These are phyloP conservation scores for Claviceps spartinae DNA, from an alignment of 2,329 filamentous ascomycete genomes.

Conservation along the genomic window DNA sequence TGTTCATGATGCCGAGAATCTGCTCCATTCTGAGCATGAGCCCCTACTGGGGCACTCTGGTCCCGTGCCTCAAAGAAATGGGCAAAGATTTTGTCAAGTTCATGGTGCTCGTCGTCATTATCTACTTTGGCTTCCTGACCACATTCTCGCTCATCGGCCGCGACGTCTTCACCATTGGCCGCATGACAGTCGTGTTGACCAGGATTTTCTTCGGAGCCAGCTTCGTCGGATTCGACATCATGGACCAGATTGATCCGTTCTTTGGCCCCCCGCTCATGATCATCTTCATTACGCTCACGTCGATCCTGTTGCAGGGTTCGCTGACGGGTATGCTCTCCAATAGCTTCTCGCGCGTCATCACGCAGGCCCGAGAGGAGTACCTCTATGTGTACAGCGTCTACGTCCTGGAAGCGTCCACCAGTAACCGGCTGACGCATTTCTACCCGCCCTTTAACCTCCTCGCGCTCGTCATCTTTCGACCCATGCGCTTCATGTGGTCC, in stretches of 20 bases:
- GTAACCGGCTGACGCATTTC: conserved; percentile 55
- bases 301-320: conserved; percentile 66
- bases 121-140: conserved; percentile 81
- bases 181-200: conserved; percentile 65
- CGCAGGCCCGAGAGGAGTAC: conserved; percentile 59
- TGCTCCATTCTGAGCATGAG: conserved; percentile 78
- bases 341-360: conserved; percentile 53
- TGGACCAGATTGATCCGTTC: conserved; percentile 44
- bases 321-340: conserved; percentile 68
- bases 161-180: conserved; percentile 46
- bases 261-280: conserved; percentile 52
- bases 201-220: conserved; percentile 72
- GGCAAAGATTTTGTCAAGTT: conserved; percentile 85
- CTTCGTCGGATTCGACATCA: conserved; percentile 59
- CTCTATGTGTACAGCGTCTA: conserved; percentile 60
- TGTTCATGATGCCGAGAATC: conserved; percentile 81
- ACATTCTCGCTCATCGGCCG: conserved; percentile 72
- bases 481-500: conserved; percentile 54
- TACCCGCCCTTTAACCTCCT: conserved; percentile 63
- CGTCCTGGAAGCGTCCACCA: conserved; percentile 53
- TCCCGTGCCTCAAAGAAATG: conserved; percentile 90
- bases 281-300: conserved; percentile 63
- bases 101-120: conserved; percentile 61
- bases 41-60: conserved; percentile 80
- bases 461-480: conserved; percentile 57